Percentiles rank a stretch among this genome's conserved stretches.
Evolutionary conservation across 257 asterid genomes (phyloP).

Genomic region (Capsicum chinense): DNA sequence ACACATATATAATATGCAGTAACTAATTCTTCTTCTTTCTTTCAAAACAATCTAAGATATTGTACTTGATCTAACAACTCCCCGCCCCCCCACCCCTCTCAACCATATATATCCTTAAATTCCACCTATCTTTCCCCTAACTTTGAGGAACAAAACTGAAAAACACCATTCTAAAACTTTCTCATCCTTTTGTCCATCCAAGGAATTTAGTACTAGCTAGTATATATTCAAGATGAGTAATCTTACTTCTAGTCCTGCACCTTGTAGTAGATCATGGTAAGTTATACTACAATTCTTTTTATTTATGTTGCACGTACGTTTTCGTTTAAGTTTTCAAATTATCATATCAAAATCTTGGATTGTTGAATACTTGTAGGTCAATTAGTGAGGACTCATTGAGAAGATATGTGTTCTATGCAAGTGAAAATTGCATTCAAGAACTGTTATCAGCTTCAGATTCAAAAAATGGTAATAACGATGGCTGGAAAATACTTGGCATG

Average conservation of each 20-base stretch:
- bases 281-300: too few relatives aligned
- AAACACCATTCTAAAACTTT: neutral
- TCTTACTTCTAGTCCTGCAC: slow-evolving; percentile 44
- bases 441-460: slow-evolving; percentile 82
- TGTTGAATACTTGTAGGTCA: slow-evolving; percentile 52
- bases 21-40: slow-evolving; percentile 32
- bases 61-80: slow-evolving; percentile 31
- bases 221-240: slow-evolving; percentile 43
- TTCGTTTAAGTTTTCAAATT: neutral
- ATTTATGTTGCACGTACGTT: neutral
- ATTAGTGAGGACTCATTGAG: slow-evolving; percentile 93
- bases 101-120: slow-evolving; percentile 28
- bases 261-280: slow-evolving; percentile 83
- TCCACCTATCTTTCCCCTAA: slow-evolving; percentile 31
- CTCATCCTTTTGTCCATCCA: neutral
- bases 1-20: too few relatives aligned
- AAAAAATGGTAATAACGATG: slow-evolving; percentile 46
- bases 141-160: slow-evolving; percentile 32
- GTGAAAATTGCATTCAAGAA: slow-evolving; percentile 92
- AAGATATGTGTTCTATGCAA: slow-evolving; percentile 81
- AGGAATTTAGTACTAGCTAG: neutral
- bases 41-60: slow-evolving; percentile 47
- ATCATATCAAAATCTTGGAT: neutral
- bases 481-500: slow-evolving; percentile 66
- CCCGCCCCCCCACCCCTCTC: neutral